These are phyloP conservation scores for Phytophthora pluvialis DNA, from an alignment of 352 stramenopile species.

Conservation along the genomic window DNA sequence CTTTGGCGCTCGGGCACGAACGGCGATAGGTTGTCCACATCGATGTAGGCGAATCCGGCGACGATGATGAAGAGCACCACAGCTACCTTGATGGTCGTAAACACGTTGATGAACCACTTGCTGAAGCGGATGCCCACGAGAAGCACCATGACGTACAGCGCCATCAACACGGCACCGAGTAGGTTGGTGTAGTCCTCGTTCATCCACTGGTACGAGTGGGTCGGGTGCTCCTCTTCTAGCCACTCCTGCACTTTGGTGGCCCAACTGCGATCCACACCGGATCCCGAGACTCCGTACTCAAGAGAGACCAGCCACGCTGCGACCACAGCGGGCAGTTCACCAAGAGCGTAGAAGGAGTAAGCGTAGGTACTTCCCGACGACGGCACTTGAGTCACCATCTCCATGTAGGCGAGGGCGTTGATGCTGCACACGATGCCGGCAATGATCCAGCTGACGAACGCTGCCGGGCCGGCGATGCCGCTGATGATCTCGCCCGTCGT, in stretches of 20 bases:
- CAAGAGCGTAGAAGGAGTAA: slow-evolving; percentile 93
- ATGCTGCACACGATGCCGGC: slow-evolving; percentile 80
- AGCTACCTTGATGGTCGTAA: slow-evolving; percentile 81
- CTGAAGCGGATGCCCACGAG: slow-evolving; percentile 88
- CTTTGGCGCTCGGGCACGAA: slow-evolving; percentile 68
- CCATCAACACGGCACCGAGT: slow-evolving; percentile 70
- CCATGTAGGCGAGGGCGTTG: slow-evolving; percentile 91
- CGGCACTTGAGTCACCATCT: slow-evolving; percentile 88
- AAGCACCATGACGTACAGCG: slow-evolving; percentile 73
- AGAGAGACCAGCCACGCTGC: slow-evolving; percentile 89
- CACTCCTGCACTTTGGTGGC: slow-evolving; percentile 88
- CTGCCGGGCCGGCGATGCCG: slow-evolving; percentile 73
- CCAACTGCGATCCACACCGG: slow-evolving; percentile 93
- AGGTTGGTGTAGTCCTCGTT: slow-evolving; percentile 69
- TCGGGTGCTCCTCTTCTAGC: slow-evolving; percentile 54
- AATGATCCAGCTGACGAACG: slow-evolving; percentile 83
- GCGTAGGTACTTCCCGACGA: slow-evolving; percentile 92
- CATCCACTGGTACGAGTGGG: slow-evolving; percentile 51
- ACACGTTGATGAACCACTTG: slow-evolving; percentile 90
- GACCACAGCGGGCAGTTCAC: slow-evolving; percentile 92
- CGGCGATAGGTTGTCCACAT: slow-evolving; percentile 82
- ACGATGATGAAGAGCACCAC: slow-evolving; percentile 95
- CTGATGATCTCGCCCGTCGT: slow-evolving; percentile 84
- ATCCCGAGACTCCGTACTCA: slow-evolving; percentile 92
- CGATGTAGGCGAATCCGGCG: slow-evolving; percentile 83